These are phyloP conservation scores for Diaporthe eres DNA, from an alignment of 2,329 filamentous ascomycete species.

Conservation along the genomic window DNA sequence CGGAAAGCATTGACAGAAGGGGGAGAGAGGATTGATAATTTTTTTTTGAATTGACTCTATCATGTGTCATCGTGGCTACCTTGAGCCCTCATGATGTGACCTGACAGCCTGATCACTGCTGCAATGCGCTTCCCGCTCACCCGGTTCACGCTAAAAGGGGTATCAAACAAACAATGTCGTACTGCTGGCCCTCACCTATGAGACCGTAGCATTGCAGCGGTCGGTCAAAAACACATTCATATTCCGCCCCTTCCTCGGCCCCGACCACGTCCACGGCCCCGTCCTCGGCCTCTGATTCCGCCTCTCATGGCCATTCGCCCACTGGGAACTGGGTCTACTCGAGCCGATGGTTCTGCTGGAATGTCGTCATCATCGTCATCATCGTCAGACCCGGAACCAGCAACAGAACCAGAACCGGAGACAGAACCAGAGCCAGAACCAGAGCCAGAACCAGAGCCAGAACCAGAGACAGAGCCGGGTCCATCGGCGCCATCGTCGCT, in stretches of 20 bases:
- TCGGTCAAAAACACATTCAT: neutral
- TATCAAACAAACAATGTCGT: neutral
- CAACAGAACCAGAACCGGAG: neutral
- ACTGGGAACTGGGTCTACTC: conserved; percentile 42
- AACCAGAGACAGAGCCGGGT: conserved; percentile 30
- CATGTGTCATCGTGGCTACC: neutral
- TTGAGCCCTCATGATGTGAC: neutral
- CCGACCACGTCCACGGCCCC: conserved; percentile 35
- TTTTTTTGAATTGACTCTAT: neutral
- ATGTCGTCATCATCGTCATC: conserved; percentile 45
- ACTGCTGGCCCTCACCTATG: neutral
- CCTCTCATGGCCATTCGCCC: conserved; percentile 33
- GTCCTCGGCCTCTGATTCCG: conserved; percentile 31
- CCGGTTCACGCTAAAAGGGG: neutral
- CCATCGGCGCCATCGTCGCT: conserved; percentile 36
- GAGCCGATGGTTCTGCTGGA: conserved; percentile 25
- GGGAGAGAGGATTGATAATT: conserved; percentile 7
- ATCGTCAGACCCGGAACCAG: conserved; percentile 25
- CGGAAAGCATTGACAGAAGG: neutral
- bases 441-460: conserved; percentile 13
- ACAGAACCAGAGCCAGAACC: conserved; percentile 9
- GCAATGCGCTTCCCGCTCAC: neutral
- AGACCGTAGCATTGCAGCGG: neutral
- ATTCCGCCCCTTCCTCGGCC: conserved; percentile 38
- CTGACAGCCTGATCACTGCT: neutral